Conservation (phyloP, 2,329 filamentous ascomycete species). For the Helotiales sp. region DNA sequence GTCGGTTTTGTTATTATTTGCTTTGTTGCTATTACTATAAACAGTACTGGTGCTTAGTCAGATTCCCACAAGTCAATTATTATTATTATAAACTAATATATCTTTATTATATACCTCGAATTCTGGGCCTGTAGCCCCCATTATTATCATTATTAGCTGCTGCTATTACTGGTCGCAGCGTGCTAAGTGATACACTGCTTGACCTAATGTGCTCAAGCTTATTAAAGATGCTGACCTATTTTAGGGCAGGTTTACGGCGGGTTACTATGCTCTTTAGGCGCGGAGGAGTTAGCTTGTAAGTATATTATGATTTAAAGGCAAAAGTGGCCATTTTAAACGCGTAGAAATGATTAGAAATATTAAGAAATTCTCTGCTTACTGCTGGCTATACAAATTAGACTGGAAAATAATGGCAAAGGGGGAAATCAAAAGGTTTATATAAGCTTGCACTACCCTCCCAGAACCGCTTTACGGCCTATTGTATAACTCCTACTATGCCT, state of each 20-base stretch:
- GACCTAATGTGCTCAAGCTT: slow-evolving; percentile 24
- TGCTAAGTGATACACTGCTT: slow-evolving; percentile 24
- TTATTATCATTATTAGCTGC: slow-evolving; percentile 11
- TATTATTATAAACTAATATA: slow-evolving; percentile 24
- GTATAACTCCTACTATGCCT: slow-evolving; percentile 11
- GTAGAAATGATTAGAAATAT: slow-evolving; percentile 31
- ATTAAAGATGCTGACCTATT: slow-evolving; percentile 27
- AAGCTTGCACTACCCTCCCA: slow-evolving; percentile 23
- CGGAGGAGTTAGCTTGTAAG: slow-evolving; percentile 32
- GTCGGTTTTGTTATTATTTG: slow-evolving; percentile 20
- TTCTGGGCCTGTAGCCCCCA: slow-evolving; percentile 16
- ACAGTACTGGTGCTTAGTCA: slow-evolving; percentile 14
- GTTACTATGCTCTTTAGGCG: slow-evolving; percentile 26
- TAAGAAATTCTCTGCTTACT: slow-evolving; percentile 29
- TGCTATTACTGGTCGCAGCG: too few species aligned
- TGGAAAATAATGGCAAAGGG: slow-evolving; percentile 20
- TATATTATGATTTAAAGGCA: slow-evolving; percentile 28
- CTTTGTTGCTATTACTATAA: slow-evolving; percentile 13
- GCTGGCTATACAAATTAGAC: slow-evolving; percentile 25
- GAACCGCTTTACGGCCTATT: slow-evolving; percentile 15
- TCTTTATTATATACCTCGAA: slow-evolving; percentile 29
- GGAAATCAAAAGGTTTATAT: slow-evolving; percentile 11
- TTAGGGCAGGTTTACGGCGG: slow-evolving; percentile 23
- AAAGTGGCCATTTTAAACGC: too few species aligned
- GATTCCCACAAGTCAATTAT: slow-evolving; percentile 21